Conservation (phyloP, 2,329 filamentous ascomycete species). For the Penicillium hesseltinei region DNA sequence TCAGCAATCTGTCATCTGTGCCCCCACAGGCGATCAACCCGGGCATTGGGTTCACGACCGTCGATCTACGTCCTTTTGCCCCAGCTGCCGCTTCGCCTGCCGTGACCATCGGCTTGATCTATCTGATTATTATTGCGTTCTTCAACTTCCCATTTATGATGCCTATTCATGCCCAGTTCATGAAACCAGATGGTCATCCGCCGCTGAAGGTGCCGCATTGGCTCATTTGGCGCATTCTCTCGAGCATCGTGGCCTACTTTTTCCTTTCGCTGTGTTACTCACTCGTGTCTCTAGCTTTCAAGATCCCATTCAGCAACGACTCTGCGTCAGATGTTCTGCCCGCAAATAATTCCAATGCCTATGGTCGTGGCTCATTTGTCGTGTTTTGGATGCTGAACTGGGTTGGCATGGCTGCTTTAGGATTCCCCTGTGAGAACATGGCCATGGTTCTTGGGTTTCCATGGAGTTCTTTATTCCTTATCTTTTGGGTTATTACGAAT, state of each 20-base stretch:
- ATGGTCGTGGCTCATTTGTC: conserved; percentile 57
- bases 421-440: conserved; percentile 64
- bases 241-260: conserved; percentile 59
- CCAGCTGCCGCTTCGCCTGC: conserved; percentile 57
- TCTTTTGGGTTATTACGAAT: conserved; percentile 68
- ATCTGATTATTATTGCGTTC: conserved; percentile 66
- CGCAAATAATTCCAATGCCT: conserved; percentile 52
- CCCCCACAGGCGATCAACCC: conserved; percentile 55
- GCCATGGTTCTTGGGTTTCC: conserved; percentile 62
- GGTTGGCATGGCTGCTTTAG: conserved; percentile 62
- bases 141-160: conserved; percentile 66
- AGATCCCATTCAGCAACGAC: conserved; percentile 58
- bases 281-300: conserved; percentile 62
- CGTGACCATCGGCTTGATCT: conserved; percentile 63
- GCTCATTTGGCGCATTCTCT: conserved; percentile 57
- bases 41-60: conserved; percentile 54
- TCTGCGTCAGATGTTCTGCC: conserved; percentile 47
- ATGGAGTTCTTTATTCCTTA: conserved; percentile 62
- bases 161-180: conserved; percentile 61
- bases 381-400: conserved; percentile 66
- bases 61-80: conserved; percentile 60
- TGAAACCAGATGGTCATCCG: conserved; percentile 51
- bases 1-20: conserved; percentile 45
- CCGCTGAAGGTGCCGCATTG: conserved; percentile 59
- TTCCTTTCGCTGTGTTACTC: conserved; percentile 64